Evolutionary conservation across 2,329 filamentous ascomycete genomes (phyloP).

Genomic region (Rhexocercosporidium sp.): DNA sequence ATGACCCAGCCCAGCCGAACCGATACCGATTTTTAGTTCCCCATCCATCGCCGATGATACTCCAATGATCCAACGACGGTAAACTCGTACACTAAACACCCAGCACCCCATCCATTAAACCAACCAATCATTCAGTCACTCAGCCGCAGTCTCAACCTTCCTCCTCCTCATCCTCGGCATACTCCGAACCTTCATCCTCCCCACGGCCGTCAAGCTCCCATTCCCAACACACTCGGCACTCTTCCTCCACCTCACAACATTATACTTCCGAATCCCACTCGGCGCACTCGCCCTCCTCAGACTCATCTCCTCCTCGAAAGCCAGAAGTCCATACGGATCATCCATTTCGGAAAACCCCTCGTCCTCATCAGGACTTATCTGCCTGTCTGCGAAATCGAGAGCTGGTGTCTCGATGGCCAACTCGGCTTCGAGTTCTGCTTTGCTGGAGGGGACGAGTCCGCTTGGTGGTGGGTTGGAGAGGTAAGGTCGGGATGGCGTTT

Average conservation of each 20-base stretch:
- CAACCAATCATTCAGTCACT: background rate
- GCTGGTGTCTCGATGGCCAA: background rate
- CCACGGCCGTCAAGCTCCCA: background rate
- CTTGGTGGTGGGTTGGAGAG: conserved; percentile 1
- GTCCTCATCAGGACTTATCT: conserved; percentile 26
- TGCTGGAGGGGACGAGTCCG: conserved; percentile 1
- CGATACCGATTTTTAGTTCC: too few relatives aligned
- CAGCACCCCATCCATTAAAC: background rate
- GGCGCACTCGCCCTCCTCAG: conserved; percentile 31
- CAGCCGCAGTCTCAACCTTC: conserved; percentile 14
- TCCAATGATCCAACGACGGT: background rate
- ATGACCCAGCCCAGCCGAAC: too few relatives aligned
- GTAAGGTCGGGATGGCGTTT: conserved; percentile 15
- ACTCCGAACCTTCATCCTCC: conserved; percentile 22
- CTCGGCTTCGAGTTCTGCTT: background rate
- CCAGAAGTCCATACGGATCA: conserved; percentile 3
- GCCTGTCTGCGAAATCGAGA: background rate
- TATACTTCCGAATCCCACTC: conserved; percentile 30
- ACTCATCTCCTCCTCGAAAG: conserved; percentile 23
- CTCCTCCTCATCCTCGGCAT: conserved; percentile 31
- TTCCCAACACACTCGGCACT: conserved; percentile 20
- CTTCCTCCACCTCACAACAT: conserved; percentile 22
- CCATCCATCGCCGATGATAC: background rate
- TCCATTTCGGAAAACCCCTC: conserved; percentile 35
- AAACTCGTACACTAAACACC: background rate